A percentile compares a stretch with the other conserved stretches of the same genome.
These are phyloP conservation scores for Rhytidhysteron rufulum DNA, from an alignment of 2,329 filamentous ascomycete species.

Conservation along the genomic window DNA sequence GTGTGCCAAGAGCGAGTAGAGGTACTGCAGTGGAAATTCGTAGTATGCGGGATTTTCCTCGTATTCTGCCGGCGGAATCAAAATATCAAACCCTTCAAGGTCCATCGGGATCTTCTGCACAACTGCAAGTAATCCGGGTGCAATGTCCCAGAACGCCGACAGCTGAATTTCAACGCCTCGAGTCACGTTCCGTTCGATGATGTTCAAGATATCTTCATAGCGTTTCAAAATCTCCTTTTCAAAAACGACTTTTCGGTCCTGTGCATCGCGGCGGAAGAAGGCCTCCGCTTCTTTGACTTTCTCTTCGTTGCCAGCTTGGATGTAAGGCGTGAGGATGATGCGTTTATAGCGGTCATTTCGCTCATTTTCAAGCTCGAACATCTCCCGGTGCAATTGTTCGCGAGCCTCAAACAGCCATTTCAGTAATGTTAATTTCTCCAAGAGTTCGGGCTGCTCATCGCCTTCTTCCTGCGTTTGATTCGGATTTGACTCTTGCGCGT, in stretches of 20 bases:
- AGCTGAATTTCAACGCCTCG: conserved; percentile 88
- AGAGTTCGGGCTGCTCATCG: conserved; percentile 86
- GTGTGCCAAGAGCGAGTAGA: conserved; percentile 80
- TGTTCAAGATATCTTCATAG: conserved; percentile 69
- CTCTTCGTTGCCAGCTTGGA: conserved; percentile 66
- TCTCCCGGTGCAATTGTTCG: conserved; percentile 79
- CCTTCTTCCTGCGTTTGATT: conserved; percentile 92
- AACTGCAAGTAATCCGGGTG: conserved; percentile 72
- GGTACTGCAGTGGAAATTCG: conserved; percentile 80
- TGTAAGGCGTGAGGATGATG: conserved; percentile 78
- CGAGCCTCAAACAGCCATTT: conserved; percentile 97
- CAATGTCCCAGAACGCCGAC: conserved; percentile 96
- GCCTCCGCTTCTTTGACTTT: conserved; percentile 74
- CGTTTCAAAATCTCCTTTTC: conserved; percentile 70
- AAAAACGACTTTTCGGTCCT: conserved; percentile 66
- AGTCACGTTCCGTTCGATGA: conserved; percentile 80
- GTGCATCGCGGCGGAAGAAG: conserved; percentile 79
- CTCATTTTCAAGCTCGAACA: conserved; percentile 79
- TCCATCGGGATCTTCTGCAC: conserved; percentile 72
- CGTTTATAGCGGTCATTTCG: conserved; percentile 83
- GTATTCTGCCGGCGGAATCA: conserved; percentile 75
- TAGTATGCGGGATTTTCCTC: conserved; percentile 82
- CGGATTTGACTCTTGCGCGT: conserved; percentile 64
- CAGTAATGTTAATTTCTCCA: conserved; percentile 89
- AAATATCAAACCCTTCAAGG: conserved; percentile 61